Base-by-base conservation (phyloP, 345 rosid species). In the Moricandia moricandioides region DNA sequence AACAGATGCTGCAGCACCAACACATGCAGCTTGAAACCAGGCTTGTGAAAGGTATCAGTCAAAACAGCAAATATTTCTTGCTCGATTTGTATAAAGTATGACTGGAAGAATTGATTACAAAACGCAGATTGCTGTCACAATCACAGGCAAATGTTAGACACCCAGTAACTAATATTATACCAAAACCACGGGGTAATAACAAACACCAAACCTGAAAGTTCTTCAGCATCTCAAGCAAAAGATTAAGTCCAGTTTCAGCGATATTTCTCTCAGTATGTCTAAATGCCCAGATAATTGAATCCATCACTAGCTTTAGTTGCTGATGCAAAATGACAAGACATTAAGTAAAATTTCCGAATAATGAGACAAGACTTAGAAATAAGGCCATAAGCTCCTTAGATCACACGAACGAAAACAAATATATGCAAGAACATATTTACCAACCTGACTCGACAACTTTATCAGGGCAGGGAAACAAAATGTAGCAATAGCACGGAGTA, bases 251-350 rank as follows among this genome's bases (percentile, higher is more conserved):
- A 51, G 99, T 92, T 84, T 96, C 98, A 33, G 99, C 99, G 12
- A 96, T 96, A 74, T 96, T 96, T 82, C 99, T 84, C 79, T 96
- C 99, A 6, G 98, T 96, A 85, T 96, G 99, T 82, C 99, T 92
- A 81, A 96, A 96, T 66, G 99, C 99, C 99, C 98, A 92, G 73
- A 96, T 96, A 58, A 96, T 96, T 33, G 98, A 91, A 80, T 96
- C 99, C 97, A 92, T 92, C 45, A 96, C 98, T 64, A 96, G 91
- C 88, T 91, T 96, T 34, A 96, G 78, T 91, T 96, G 99, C 98
- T 90, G 90, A 33, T 43, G 71, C 67, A 77, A 35, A n/a, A 62
- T 13, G 74, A 65, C 37, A 47, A 13, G 51, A 52, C 49, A 62
- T 61, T 56, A 67, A 71, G 21, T 62, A 59, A 56, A 66, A 49